Evolutionary conservation across 2,329 filamentous ascomycete species (phyloP), one percentile per base, ranked within the genome.

Genomic region (Colletotrichum scovillei): DNA sequence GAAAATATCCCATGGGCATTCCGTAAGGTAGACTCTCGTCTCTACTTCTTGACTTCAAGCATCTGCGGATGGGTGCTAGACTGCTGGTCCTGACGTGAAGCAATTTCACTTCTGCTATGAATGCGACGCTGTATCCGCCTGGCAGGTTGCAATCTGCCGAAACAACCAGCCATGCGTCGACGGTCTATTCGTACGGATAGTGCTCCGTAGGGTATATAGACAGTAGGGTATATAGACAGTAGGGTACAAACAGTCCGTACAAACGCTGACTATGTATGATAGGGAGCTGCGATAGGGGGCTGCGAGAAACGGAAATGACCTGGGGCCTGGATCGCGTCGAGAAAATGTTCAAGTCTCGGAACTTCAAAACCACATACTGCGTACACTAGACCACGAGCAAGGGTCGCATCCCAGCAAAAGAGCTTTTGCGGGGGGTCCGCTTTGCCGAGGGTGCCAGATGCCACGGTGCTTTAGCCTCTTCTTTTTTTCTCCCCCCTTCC

Each of bases 401-500:
- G 30, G 56, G 38, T 24, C 38, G 12, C 46, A 49, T 42, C 30
- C 56, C 56, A 26, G 65, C 57, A 14, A 28, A 12, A 28, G 57
- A 68, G 65, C 65, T 63, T 63, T 58, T 69, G 67, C 59, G 67
- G 59, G 66, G 59, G 19, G 14, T 22, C 30, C 30, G 32, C 46
- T 30, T 66, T 65, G 62, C 60, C 60, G 30, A 66, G 53, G 38
- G 60, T 28, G 55, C 42, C 42, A 49, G 42, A 22, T 49, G 42
- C 60, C 62, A 26, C 55, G 11, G 28, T 56, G 24, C 60, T 42
- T 53, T 68, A 62, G 57, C 46, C 56, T 52, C 52, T 63, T 57
- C 14, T 60, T 55, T 42, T 32, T 67, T 55, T 57, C 30, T 42
- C 16, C 7, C 7, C 9, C n/a, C 8, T 7, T 11, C 42, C 19